Conservation (phyloP, 495 filamentous ascomycete genomes). For the Daldinia decipiens region DNA sequence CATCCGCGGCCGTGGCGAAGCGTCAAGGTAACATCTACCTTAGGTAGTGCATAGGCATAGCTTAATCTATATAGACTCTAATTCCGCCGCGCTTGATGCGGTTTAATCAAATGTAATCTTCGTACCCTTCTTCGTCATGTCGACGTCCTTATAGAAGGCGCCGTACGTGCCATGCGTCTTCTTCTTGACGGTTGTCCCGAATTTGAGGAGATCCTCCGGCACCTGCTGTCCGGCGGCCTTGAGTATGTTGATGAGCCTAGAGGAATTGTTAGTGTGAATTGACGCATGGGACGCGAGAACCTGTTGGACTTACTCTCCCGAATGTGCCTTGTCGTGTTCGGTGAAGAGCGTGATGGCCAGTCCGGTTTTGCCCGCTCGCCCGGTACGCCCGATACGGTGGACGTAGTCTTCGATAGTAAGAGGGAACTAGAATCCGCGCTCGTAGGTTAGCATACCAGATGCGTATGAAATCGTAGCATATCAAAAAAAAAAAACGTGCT, state of each 20-base stretch:
- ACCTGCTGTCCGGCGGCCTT: constrained; percentile 88
- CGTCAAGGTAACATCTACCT: constrained; percentile 11
- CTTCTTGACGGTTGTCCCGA: constrained; percentile 98
- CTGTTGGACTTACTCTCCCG: constrained; percentile 75
- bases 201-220: constrained; percentile 88
- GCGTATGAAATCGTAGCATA: constrained; percentile 15
- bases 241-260: constrained; percentile 85
- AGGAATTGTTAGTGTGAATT: constrained; percentile 15
- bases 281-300: background rate
- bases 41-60: constrained; percentile 9
- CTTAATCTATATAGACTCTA: constrained; percentile 7
- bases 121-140: constrained; percentile 80
- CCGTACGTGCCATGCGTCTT: constrained; percentile 95
- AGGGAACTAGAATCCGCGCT: constrained; percentile 54
- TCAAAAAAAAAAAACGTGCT: constrained; percentile 25
- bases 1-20: constrained; percentile 46
- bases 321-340: constrained; percentile 87
- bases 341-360: constrained; percentile 95
- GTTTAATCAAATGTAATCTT: constrained; percentile 88
- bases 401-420: constrained; percentile 92
- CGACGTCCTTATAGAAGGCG: constrained; percentile 87
- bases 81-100: constrained; percentile 10
- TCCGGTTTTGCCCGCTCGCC: constrained; percentile 88
- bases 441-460: constrained; percentile 16
- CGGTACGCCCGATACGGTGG: constrained; percentile 94